phyloP scores from a whole-genome alignment of 1,139 yeast species.

The Saccharomyces hybrid region DNA sequence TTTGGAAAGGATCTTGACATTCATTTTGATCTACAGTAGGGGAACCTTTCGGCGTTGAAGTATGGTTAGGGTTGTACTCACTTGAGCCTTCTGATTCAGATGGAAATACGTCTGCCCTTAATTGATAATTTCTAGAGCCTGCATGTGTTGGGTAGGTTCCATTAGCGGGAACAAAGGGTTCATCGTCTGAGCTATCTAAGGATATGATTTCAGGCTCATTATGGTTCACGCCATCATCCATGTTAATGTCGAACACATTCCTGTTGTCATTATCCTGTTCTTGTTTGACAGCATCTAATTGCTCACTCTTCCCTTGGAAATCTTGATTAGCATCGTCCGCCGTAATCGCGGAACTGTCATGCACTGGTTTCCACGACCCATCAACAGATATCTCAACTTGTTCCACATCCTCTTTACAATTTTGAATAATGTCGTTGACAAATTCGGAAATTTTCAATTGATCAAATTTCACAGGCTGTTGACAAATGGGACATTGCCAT shows the following conservation, averaged over 20 bases:
- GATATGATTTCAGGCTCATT: slow-evolving; percentile 19
- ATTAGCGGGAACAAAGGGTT: background rate
- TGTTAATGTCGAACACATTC: background rate
- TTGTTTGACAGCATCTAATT: slow-evolving; percentile 10
- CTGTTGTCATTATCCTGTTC: slow-evolving; percentile 5
- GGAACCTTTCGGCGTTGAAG: background rate
- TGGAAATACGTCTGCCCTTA: background rate
- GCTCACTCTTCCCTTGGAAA: slow-evolving; percentile 5
- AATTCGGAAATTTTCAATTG: slow-evolving; percentile 48
- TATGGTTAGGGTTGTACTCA: background rate
- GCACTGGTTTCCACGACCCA: slow-evolving; percentile 46
- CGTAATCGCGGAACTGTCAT: slow-evolving; percentile 13
- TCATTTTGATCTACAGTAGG: background rate
- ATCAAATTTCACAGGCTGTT: slow-evolving; percentile 27
- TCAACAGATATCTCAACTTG: slow-evolving; percentile 44
- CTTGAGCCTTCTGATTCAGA: background rate
- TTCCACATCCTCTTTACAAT: slow-evolving; percentile 42
- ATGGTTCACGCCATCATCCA: background rate
- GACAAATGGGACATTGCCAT: slow-evolving; percentile 62
- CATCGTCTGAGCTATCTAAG: slow-evolving; percentile 23
- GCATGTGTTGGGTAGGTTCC: background rate
- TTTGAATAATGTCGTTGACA: slow-evolving; percentile 40
- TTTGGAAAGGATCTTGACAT: background rate
- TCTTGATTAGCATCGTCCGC: slow-evolving; percentile 9
- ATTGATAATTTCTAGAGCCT: background rate